Percentiles rank a stretch among this genome's conserved stretches.
These are phyloP conservation scores for Clavaria fumosa DNA, from an alignment of 768 basidiomycete species.

Conservation along the genomic window DNA sequence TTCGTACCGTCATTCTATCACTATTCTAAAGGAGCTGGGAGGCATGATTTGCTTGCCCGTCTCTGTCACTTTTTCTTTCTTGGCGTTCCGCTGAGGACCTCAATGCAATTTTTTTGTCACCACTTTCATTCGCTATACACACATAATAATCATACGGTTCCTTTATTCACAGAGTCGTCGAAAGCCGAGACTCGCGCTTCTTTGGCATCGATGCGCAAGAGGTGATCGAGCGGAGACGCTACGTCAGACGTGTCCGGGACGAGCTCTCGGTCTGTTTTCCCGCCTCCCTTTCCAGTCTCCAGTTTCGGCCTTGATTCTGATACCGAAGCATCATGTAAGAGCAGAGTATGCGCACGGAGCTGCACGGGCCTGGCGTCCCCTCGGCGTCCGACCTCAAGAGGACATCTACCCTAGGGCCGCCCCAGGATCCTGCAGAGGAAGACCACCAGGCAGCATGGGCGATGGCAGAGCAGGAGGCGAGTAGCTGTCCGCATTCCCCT, in stretches of 20 bases:
- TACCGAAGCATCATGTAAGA: slow-evolving; percentile 21
- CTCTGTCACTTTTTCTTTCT: neutral
- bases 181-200: slow-evolving; percentile 65
- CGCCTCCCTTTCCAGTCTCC: too few species aligned
- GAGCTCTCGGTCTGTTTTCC: slow-evolving; percentile 62
- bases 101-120: too few species aligned
- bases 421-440: slow-evolving; percentile 25
- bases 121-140: too few species aligned
- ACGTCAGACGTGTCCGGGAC: slow-evolving; percentile 56
- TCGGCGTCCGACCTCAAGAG: too few species aligned
- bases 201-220: slow-evolving; percentile 75
- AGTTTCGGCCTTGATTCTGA: neutral
- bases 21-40: too few species aligned
- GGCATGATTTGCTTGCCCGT: too few species aligned
- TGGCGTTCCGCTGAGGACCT: too few species aligned
- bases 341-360: slow-evolving; percentile 63
- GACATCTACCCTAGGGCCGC: too few species aligned
- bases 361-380: too few species aligned
- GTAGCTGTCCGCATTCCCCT: slow-evolving; percentile 7
- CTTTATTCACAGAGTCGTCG: too few species aligned
- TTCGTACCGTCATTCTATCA: too few species aligned
- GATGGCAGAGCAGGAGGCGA: slow-evolving; percentile 72
- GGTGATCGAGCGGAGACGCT: slow-evolving; percentile 57
- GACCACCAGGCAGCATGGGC: slow-evolving; percentile 74
- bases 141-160: too few species aligned